Evolutionary conservation across 2,329 filamentous ascomycete species (phyloP).

Genomic region (Trichoderma semiorbis): DNA sequence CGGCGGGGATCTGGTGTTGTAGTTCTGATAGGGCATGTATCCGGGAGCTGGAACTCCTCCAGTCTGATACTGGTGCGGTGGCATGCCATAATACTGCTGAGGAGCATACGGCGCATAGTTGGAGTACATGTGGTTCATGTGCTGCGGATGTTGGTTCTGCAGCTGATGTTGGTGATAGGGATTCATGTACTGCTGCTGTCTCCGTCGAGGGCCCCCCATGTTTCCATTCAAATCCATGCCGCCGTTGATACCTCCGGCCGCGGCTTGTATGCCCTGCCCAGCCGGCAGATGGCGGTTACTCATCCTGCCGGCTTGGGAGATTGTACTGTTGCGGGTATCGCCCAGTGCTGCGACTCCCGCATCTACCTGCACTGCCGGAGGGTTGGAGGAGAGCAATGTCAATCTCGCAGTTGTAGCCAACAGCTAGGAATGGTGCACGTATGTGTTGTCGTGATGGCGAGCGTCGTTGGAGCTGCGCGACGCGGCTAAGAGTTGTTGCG

Average conservation of each 20-base stretch:
- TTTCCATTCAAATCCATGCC: conserved; percentile 28
- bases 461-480: conserved; percentile 1
- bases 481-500: conserved; percentile 9
- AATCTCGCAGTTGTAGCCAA: not conserved
- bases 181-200: conserved; percentile 37
- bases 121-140: conserved; percentile 43
- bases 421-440: not conserved
- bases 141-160: conserved; percentile 18
- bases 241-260: conserved; percentile 32
- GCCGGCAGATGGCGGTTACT: conserved; percentile 73
- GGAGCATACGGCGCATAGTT: conserved; percentile 50
- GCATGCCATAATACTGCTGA: conserved; percentile 50
- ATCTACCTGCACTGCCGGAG: conserved; percentile 23
- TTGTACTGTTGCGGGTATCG: conserved; percentile 33
- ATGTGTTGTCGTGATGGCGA: not conserved
- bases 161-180: conserved; percentile 33
- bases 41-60: conserved; percentile 43
- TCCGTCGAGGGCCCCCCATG: conserved; percentile 35
- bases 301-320: conserved; percentile 70
- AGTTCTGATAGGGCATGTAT: conserved; percentile 49
- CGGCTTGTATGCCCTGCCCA: conserved; percentile 62
- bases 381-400: not conserved
- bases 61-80: conserved; percentile 55
- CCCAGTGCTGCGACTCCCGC: conserved; percentile 35
- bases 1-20: conserved; percentile 46